phyloP scores from a whole-genome alignment of 805 yeast genomes.

The Cephaloascus albidus region DNA sequence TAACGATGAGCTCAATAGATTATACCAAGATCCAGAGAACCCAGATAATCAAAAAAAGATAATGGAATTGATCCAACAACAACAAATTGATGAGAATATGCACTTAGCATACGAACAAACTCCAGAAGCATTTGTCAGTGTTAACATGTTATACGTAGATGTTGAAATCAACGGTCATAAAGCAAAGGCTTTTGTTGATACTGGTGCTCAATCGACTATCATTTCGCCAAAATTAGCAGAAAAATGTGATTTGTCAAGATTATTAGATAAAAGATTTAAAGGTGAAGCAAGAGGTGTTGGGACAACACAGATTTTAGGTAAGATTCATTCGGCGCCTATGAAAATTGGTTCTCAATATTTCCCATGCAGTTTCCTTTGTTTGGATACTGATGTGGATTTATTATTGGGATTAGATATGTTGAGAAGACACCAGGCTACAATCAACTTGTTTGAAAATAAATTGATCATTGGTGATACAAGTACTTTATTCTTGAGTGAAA shows the following conservation, averaged over 20 bases:
- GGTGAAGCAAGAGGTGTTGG: constrained; percentile 95
- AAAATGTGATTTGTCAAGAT: constrained; percentile 53
- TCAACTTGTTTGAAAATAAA: constrained; percentile 61
- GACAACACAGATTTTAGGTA: constrained; percentile 63
- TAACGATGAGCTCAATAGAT: constrained; percentile 33
- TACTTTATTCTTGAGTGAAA: constrained; percentile 63
- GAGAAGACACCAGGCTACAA: constrained; percentile 73
- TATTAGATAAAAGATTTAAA: constrained; percentile 70
- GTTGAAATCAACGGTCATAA: constrained; percentile 71
- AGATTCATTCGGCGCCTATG: constrained; percentile 83
- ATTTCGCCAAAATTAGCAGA: constrained; percentile 74
- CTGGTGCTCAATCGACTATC: constrained; percentile 91
- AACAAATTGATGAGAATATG: constrained; percentile 73
- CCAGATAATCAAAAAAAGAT: constrained; percentile 61
- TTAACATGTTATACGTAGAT: constrained; percentile 75
- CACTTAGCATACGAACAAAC: constrained; percentile 74
- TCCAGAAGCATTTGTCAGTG: constrained; percentile 82
- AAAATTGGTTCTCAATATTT: constrained; percentile 58
- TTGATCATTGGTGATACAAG: constrained; percentile 66
- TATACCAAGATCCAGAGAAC: constrained; percentile 60
- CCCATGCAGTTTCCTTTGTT: constrained; percentile 61
- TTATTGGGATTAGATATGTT: constrained; percentile 87
- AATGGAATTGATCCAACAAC: constrained; percentile 56
- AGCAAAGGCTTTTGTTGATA: constrained; percentile 89
- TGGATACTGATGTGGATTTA: constrained; percentile 67